phyloP scores from a whole-genome alignment of 768 basidiomycete genomes.

The Coprinopsis marcescibilis region DNA sequence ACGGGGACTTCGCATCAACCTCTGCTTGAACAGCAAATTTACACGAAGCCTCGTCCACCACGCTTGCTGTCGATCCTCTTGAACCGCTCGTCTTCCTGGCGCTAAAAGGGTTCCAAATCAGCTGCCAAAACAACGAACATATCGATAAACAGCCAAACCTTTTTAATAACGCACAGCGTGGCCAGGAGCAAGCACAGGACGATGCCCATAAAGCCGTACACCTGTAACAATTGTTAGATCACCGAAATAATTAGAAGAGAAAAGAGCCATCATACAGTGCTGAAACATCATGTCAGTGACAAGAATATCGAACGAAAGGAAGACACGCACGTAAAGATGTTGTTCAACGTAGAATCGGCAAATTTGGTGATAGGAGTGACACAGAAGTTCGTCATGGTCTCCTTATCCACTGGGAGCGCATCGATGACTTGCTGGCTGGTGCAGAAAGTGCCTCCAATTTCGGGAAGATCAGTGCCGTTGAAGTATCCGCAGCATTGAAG shows the following conservation, averaged over 20 bases:
- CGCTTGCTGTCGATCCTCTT: conserved; percentile 86
- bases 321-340: conserved; percentile 72
- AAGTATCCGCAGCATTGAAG: conserved; percentile 86
- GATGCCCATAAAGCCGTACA: conserved; percentile 83
- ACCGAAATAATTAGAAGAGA: no score
- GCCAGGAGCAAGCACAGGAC: conserved; percentile 71
- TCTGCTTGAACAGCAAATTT: conserved; percentile 1
- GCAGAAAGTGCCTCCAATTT: conserved; percentile 62
- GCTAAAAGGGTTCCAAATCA: conserved; percentile 42
- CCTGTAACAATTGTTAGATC: conserved; percentile 29
- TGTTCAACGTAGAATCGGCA: conserved; percentile 70
- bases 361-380: conserved; percentile 61
- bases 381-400: conserved; percentile 52
- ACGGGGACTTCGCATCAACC: no score
- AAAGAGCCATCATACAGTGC: conserved; percentile 2
- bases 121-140: not conserved
- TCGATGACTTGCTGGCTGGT: conserved; percentile 34
- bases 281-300: no score
- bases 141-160: conserved; percentile 32
- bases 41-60: conserved; percentile 84
- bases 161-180: conserved; percentile 82
- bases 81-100: conserved; percentile 78
- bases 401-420: conserved; percentile 27
- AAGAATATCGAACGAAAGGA: no score
- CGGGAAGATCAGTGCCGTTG: conserved; percentile 52